phyloP scores from a whole-genome alignment of 2,329 filamentous ascomycete species.

The Botrytis pseudocinerea region DNA sequence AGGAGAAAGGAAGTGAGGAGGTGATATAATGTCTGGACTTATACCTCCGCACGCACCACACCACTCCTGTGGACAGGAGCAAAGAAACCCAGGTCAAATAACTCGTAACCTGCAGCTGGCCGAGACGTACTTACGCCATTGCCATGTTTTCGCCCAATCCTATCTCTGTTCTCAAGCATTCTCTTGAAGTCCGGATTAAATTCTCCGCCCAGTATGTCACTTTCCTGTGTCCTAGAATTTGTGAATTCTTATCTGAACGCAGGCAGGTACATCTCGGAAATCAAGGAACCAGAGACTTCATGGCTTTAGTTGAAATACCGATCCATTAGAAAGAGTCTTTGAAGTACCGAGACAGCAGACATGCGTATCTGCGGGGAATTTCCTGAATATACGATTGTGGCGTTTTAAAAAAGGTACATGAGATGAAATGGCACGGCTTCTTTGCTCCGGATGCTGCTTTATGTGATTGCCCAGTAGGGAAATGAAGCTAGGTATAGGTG shows the following conservation, averaged over 20 bases:
- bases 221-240: neutral
- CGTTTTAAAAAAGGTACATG: conserved; percentile 6
- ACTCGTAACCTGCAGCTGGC: neutral
- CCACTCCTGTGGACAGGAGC: neutral
- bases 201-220: neutral
- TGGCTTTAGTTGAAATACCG: neutral
- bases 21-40: neutral
- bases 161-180: too few species aligned
- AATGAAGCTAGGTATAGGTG: neutral
- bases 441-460: conserved; percentile 8
- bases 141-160: neutral
- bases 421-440: conserved; percentile 2
- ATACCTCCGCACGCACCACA: conserved; percentile 6
- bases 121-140: neutral
- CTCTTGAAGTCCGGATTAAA: neutral
- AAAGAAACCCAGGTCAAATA: neutral
- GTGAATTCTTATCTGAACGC: neutral
- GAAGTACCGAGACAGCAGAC: neutral
- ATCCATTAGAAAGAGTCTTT: neutral
- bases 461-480: neutral
- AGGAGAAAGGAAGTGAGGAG: neutral
- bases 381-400: conserved; percentile 1
- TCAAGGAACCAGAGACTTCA: neutral
- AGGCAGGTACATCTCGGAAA: neutral
- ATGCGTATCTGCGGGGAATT: neutral